Evolutionary conservation across 768 basidiomycete genomes (phyloP).

Genomic region (Russula emetica): DNA sequence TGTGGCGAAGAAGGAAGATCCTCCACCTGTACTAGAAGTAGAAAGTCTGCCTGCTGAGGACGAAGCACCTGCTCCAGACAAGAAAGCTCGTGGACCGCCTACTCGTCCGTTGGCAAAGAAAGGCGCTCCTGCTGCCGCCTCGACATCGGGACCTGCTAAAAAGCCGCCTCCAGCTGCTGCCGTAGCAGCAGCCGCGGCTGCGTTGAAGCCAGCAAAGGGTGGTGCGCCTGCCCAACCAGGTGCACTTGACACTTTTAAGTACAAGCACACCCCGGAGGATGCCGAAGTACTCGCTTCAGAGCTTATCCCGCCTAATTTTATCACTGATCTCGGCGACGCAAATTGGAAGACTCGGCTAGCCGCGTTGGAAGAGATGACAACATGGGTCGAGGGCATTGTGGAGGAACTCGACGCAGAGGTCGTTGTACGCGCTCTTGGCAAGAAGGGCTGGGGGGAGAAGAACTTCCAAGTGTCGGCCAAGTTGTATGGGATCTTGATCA

Average conservation of each 20-base stretch:
- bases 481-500: constrained; percentile 69
- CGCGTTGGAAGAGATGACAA: constrained; percentile 78
- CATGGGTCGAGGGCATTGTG: constrained; percentile 72
- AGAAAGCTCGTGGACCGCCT: constrained; percentile 47
- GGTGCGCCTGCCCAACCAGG: constrained; percentile 47
- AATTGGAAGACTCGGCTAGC: constrained; percentile 93
- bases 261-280: constrained; percentile 86
- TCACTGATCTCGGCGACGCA: constrained; percentile 71
- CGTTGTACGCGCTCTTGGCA: constrained; percentile 77
- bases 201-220: constrained; percentile 45
- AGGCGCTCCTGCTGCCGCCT: constrained; percentile 32
- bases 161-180: constrained; percentile 39
- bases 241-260: constrained; percentile 81
- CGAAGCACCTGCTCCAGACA: constrained; percentile 32
- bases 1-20: constrained; percentile 36
- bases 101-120: constrained; percentile 58
- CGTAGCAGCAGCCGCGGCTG: constrained; percentile 29
- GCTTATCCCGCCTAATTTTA: constrained; percentile 63
- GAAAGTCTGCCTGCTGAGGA: constrained; percentile 35
- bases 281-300: constrained; percentile 77
- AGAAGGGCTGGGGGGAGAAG: constrained; percentile 97
- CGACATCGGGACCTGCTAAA: constrained; percentile 38
- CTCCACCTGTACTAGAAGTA: constrained; percentile 31
- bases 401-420: constrained; percentile 80
- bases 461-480: constrained; percentile 97